Evolutionary conservation across 495 filamentous ascomycete species (phyloP), one percentile per base, ranked within the genome.

Genomic region (Apiosordaria backusii): DNA sequence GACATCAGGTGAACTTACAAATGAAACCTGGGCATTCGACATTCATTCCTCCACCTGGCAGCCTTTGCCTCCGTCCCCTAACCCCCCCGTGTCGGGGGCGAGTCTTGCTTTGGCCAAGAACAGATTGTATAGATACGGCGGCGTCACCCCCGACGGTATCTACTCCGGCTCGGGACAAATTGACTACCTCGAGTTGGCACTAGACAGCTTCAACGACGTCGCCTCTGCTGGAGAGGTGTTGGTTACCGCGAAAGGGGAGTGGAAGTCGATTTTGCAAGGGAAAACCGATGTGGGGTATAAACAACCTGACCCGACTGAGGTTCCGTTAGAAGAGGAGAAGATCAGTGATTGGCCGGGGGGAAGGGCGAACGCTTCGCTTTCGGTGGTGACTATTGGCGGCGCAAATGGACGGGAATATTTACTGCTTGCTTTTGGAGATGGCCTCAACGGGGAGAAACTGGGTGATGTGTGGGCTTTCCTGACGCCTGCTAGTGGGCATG

Each of bases 381-480:
- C 83, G 68, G 73, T 82, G 0, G 76, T 84, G 7, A 78, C 73
- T 3, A 77, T 87, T 4, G 77, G 77, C 4, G 81, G 82, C 61
- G 35, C 10, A 7, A 45, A 45, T 45, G 87, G 86, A 0, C 79
- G 84, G 40, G 75, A 84, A 60, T 87, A 81, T 62, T 75, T 95
- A 4, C 74, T 93, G 1, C 85, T 91, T 0, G 68, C 90, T 35
- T 84, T 92, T 58, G 91, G 91, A 6, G 89, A 92, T 4, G 27
- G 19, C 9, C 77, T 75, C 76, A 4, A 83, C 87, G 70, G 85
- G 87, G 1, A 87, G 84, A 91, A 91, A 81, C 80, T 85, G 69
- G 75, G 79, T 19, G 91, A 93, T 76, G 83, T 91, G 1, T 95
- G 91, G 92, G 82, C 80, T 0, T 95, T 89, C 73, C 84, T 90